phyloP scores from a whole-genome alignment of 345 rosid genomes.

The Bretschneidera sinensis region DNA sequence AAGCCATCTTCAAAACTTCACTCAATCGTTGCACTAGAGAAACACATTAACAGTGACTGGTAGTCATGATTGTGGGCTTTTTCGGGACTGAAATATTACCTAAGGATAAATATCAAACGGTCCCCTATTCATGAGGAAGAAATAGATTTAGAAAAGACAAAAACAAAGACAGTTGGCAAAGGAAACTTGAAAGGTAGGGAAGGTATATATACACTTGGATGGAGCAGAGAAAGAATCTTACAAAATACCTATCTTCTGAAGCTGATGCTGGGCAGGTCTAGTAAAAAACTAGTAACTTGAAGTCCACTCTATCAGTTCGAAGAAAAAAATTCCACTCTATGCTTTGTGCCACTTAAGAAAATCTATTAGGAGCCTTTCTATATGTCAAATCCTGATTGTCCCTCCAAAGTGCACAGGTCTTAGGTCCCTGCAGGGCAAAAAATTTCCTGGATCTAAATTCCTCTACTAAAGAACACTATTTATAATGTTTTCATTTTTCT shows the following conservation, averaged over 20 bases:
- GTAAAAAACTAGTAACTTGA: conserved; percentile 19
- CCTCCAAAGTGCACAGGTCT: conserved; percentile 6
- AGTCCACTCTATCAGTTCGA: no score
- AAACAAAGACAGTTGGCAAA: conserved; percentile 27
- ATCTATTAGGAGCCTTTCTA: conserved; percentile 10
- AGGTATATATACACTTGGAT: conserved; percentile 28
- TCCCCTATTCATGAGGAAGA: conserved; percentile 18
- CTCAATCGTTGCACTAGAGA: conserved; percentile 34
- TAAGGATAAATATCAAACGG: conserved; percentile 14
- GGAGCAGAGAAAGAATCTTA: conserved; percentile 7
- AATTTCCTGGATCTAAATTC: background rate
- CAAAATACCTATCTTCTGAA: conserved; percentile 31
- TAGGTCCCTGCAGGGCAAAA: conserved; percentile 18
- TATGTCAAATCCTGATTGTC: conserved; percentile 7
- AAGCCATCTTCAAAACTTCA: conserved; percentile 56
- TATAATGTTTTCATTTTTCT: no score
- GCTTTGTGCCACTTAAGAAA: conserved; percentile 12
- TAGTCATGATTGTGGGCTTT: conserved; percentile 9
- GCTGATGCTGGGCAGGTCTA: conserved; percentile 14
- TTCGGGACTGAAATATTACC: conserved; percentile 17
- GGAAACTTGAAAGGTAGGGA: conserved; percentile 37
- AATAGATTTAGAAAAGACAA: conserved; percentile 24
- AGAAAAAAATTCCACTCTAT: conserved; percentile 18
- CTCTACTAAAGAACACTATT: no score
- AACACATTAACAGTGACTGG: conserved; percentile 30